Base-by-base conservation (phyloP, 1,284 basidiomycete species). In the Coniferiporia sulphurascens region DNA sequence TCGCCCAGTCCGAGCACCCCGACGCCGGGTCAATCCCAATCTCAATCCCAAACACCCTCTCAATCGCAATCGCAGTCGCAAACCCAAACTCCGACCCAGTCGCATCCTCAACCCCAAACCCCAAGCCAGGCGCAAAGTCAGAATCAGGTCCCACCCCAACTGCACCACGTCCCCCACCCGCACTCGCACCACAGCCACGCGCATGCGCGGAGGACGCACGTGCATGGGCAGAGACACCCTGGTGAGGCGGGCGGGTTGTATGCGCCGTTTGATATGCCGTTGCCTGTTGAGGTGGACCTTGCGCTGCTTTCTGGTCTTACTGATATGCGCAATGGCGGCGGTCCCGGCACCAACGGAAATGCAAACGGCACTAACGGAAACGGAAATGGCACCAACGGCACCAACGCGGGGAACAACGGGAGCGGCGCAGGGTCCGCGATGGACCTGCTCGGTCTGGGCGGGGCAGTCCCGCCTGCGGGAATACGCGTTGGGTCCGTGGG, bases 111-210 rank as follows among this genome's bases (percentile, higher is more conserved):
- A 53, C 46, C 44, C 43, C 44, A 63, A 56, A 27, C 59, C 56
- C 34, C 53, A 55, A 17, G 48, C 66, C 74, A 81, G 36, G n/a
- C n/a, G n/a, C n/a, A n/a, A n/a, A n/a, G n/a, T 72, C 77, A 1
- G 72, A 86, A 22, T 5, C 81, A 77, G 53, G 72, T 80, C 15
- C 80, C 84, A 10, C 86, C 73, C 55, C 76, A 80, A 65, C 85
- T 89, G 83, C 87, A 89, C 66, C 87, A 89, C 64, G 85, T 89
- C 52, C 85, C 87, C 0, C 87, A 88, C 64, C 86, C 87, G 1
- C 86, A 89, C 61, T 85, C 86, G 0, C 86, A 89, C 65, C 86
- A 62, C 52, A 53, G 49, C 27, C 52, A 36, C 10, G 34, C 43
- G 34, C 61, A 59, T 34, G 35, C 52, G 12, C 61, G 57, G 13